Conservation (phyloP, 2,329 filamentous ascomycete genomes). For the Ophiocordyceps robertsii region DNA sequence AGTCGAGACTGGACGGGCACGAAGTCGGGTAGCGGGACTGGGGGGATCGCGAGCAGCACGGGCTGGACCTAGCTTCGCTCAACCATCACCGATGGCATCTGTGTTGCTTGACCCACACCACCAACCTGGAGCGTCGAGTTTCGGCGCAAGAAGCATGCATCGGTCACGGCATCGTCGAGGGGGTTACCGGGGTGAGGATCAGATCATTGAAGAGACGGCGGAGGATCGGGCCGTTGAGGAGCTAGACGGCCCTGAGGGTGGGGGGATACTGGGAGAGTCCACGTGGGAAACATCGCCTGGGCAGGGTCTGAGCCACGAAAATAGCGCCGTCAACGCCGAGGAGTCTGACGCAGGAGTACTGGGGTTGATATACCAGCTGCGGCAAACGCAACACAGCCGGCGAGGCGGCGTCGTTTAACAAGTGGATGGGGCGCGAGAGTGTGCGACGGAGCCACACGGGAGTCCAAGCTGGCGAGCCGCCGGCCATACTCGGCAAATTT, state of each 20-base stretch:
- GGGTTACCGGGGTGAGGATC: slow-evolving; percentile 31
- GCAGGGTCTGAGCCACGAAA: slow-evolving; percentile 36
- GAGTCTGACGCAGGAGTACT: slow-evolving; percentile 41
- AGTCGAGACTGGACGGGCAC: slow-evolving; percentile 29
- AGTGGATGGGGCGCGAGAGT: not conserved
- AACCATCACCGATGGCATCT: slow-evolving; percentile 55
- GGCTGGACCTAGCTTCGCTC: slow-evolving; percentile 26
- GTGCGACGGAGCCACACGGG: not conserved
- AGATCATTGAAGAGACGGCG: slow-evolving; percentile 41
- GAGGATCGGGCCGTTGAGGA: slow-evolving; percentile 38
- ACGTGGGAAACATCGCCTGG: slow-evolving; percentile 45
- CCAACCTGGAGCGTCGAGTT: slow-evolving; percentile 41
- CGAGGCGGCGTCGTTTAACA: slow-evolving; percentile 25
- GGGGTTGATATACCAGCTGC: slow-evolving; percentile 44
- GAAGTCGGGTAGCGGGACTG: slow-evolving; percentile 23
- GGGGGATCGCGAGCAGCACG: slow-evolving; percentile 4
- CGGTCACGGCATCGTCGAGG: slow-evolving; percentile 29
- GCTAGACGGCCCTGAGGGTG: slow-evolving; percentile 36
- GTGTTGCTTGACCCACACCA: slow-evolving; percentile 65
- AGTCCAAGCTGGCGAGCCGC: no score
- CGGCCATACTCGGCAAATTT: no score
- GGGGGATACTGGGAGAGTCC: slow-evolving; percentile 40
- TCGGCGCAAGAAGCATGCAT: slow-evolving; percentile 31
- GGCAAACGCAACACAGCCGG: slow-evolving; percentile 40
- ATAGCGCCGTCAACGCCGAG: slow-evolving; percentile 30